phyloP scores from a whole-genome alignment of 352 stramenopile genomes.

The Pythium biforme region DNA sequence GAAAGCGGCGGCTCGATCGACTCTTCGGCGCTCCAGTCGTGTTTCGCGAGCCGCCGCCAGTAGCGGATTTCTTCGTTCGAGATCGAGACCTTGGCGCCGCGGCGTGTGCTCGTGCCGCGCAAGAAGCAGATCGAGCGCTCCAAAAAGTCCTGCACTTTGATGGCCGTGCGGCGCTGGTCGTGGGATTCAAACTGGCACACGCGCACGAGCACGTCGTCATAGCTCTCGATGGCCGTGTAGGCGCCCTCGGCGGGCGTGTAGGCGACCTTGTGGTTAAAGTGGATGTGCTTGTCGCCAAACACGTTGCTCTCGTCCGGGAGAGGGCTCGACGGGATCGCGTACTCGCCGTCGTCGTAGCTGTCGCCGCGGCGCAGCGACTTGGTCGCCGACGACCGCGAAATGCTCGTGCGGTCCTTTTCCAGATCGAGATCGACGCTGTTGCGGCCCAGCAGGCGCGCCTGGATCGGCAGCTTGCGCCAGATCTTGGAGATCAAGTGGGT shows the following conservation, averaged over 20 bases:
- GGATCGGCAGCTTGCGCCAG: conserved; percentile 76
- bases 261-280: conserved; percentile 35
- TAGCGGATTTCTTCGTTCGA: conserved; percentile 82
- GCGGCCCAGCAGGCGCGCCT: conserved; percentile 45
- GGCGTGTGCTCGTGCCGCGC: conserved; percentile 61
- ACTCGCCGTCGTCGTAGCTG: conserved; percentile 19
- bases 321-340: conserved; percentile 32
- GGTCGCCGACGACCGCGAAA: conserved; percentile 26
- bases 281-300: conserved; percentile 48
- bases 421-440: conserved; percentile 31
- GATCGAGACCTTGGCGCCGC: conserved; percentile 69
- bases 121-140: conserved; percentile 73
- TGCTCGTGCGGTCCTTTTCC: conserved; percentile 31
- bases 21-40: conserved; percentile 67
- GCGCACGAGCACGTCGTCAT: conserved; percentile 73
- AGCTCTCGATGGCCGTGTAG: conserved; percentile 65
- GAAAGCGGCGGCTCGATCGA: conserved; percentile 26
- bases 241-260: conserved; percentile 34
- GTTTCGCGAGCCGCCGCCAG: conserved; percentile 66
- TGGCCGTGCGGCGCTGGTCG: conserved; percentile 64
- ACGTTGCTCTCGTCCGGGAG: conserved; percentile 44
- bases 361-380: conserved; percentile 19
- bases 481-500: conserved; percentile 78
- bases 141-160: conserved; percentile 77
- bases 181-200: conserved; percentile 66